A percentile compares a stretch with the other conserved stretches of the same genome.
phyloP scores from a whole-genome alignment of 164 flowering plant species.

The Magnolia changhungtana region DNA sequence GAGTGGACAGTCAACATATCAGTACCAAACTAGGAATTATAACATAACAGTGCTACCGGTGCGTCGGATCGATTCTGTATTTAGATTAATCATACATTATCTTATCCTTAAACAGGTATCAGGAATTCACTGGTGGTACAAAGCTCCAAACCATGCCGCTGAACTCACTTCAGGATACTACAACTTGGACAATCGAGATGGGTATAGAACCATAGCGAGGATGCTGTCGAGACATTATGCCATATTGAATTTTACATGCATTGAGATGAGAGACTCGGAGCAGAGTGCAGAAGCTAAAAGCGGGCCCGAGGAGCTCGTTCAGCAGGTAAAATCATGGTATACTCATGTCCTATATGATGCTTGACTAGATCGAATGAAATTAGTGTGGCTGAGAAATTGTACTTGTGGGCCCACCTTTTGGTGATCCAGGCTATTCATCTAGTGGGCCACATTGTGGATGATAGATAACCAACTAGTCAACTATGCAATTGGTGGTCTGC shows the following conservation, averaged over 20 bases:
- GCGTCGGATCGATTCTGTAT: background rate
- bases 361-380: too few relatives aligned
- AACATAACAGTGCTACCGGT: background rate
- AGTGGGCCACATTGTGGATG: too few relatives aligned
- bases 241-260: conserved; percentile 72
- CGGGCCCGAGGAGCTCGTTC: conserved; percentile 82
- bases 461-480: too few relatives aligned
- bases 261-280: conserved; percentile 78
- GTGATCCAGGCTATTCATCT: too few relatives aligned
- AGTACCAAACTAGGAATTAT: too few relatives aligned
- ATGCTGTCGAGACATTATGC: conserved; percentile 72
- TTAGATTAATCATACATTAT: background rate
- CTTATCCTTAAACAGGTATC: conserved; percentile 45
- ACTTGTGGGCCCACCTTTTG: too few relatives aligned
- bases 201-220: conserved; percentile 77
- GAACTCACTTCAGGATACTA: conserved; percentile 83
- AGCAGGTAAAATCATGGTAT: conserved; percentile 50
- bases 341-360: background rate
- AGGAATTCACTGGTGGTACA: conserved; percentile 94
- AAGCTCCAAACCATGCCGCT: conserved; percentile 59
- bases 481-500: too few relatives aligned
- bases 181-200: conserved; percentile 68
- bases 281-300: conserved; percentile 52
- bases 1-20: background rate
- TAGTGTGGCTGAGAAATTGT: too few relatives aligned